A percentile compares a stretch with the other conserved stretches of the same genome.
These are phyloP conservation scores for Lactarius sp. DNA, from an alignment of 768 basidiomycete genomes.

Conservation along the genomic window DNA sequence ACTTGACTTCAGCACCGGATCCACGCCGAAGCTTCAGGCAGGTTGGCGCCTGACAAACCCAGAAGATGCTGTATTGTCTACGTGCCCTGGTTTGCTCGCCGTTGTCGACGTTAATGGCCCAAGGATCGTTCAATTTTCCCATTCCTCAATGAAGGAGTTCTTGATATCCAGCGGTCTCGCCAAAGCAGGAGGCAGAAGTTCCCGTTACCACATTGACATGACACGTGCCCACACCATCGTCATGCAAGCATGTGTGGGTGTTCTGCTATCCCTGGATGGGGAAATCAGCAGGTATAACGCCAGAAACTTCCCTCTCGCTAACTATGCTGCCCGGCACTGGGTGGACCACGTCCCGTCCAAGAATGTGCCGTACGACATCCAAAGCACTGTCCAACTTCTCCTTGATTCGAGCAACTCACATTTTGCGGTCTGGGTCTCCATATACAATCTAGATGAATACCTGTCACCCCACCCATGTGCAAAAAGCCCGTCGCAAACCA, in stretches of 20 bases:
- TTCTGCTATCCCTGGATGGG: neutral
- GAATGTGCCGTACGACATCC: too few species aligned
- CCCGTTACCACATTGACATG: neutral
- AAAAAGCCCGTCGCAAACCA: neutral
- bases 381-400: neutral
- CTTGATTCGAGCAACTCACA: neutral
- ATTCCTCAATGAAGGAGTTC: neutral
- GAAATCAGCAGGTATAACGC: neutral
- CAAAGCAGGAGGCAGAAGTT: neutral
- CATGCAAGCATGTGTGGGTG: neutral
- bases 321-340: neutral
- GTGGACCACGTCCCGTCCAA: neutral
- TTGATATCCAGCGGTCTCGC: neutral
- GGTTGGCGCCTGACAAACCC: neutral
- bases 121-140: neutral
- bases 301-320: neutral
- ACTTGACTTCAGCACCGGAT: neutral
- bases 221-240: neutral
- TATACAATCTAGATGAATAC: neutral
- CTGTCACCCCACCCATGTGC: too few species aligned
- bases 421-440: neutral
- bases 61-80: neutral
- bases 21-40: neutral
- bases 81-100: neutral
- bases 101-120: neutral